Conservation (phyloP, 192 early-diverging fungal species). For the Phycomyces nitens region DNA sequence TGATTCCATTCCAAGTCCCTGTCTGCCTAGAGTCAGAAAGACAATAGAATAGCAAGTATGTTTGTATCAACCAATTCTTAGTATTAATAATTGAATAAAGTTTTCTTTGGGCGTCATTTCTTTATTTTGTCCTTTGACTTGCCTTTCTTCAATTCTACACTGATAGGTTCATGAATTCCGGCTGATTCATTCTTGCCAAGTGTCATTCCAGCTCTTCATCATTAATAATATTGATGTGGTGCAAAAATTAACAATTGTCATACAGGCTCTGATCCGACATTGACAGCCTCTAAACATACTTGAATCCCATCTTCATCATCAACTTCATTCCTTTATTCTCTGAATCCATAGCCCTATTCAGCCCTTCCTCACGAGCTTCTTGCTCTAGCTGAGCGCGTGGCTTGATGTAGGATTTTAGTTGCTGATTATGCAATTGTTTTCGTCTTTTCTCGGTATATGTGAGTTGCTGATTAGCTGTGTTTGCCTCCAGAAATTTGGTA, state of each 20-base stretch:
- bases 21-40: constrained; percentile 33
- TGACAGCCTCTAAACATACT: constrained; percentile 27
- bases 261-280: too few species aligned
- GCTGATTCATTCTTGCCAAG: constrained; percentile 30
- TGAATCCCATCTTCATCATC: constrained; percentile 57
- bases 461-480: constrained; percentile 17
- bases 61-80: background rate
- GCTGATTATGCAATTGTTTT: constrained; percentile 39
- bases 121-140: background rate
- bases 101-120: background rate
- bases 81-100: background rate
- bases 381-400: constrained; percentile 37
- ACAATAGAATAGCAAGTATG: background rate
- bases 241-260: background rate
- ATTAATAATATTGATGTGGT: constrained; percentile 1
- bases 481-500: constrained; percentile 36
- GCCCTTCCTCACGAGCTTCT: constrained; percentile 47
- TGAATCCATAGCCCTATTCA: constrained; percentile 41
- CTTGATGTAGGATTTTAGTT: constrained; percentile 41
- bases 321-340: constrained; percentile 55
- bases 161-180: constrained; percentile 29
- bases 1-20: constrained; percentile 46
- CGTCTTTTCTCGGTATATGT: constrained; percentile 40
- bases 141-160: constrained; percentile 25
- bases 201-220: constrained; percentile 37